Conservation (phyloP, 2,329 filamentous ascomycete species). For the Colletotrichum magnum region DNA sequence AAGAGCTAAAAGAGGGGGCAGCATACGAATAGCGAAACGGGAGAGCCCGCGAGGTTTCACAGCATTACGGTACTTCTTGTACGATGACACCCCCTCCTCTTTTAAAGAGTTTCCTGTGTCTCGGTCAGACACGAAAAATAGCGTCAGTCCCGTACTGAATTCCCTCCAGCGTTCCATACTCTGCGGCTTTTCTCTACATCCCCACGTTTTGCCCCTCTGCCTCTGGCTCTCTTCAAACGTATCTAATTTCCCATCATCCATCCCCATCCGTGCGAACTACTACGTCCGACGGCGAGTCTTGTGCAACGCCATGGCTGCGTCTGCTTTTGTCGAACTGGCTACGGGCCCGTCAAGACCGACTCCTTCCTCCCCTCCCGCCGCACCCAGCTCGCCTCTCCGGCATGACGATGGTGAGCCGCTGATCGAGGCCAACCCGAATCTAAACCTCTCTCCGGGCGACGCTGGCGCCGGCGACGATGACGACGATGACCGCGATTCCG, state of each 20-base stretch:
- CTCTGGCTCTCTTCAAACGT: too few relatives aligned
- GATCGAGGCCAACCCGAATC: conserved; percentile 12
- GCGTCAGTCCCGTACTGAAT: not conserved
- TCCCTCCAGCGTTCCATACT: not conserved
- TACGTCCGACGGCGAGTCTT: not conserved
- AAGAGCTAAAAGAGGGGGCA: not conserved
- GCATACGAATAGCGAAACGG: conserved; percentile 1
- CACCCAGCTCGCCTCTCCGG: not conserved
- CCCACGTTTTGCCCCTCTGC: not conserved
- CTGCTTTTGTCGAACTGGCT: not conserved
- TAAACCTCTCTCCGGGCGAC: not conserved
- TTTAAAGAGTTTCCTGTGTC: conserved; percentile 5
- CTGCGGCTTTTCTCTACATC: conserved; percentile 8
- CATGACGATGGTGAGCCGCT: not conserved
- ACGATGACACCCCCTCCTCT: not conserved
- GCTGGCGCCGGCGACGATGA: conserved; percentile 40
- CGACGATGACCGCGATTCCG: conserved; percentile 45
- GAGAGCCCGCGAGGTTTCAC: conserved; percentile 21
- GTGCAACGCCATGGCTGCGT: conserved; percentile 4
- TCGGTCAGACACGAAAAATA: not conserved
- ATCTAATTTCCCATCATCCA: not conserved
- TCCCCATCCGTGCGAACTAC: conserved; percentile 1
- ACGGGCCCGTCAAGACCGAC: not conserved
- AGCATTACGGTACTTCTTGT: conserved; percentile 7
- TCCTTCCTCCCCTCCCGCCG: not conserved